Evolutionary conservation across 768 basidiomycete species (phyloP), one percentile per base, ranked within the genome.

Genomic region (Suillus fuscotomentosus): DNA sequence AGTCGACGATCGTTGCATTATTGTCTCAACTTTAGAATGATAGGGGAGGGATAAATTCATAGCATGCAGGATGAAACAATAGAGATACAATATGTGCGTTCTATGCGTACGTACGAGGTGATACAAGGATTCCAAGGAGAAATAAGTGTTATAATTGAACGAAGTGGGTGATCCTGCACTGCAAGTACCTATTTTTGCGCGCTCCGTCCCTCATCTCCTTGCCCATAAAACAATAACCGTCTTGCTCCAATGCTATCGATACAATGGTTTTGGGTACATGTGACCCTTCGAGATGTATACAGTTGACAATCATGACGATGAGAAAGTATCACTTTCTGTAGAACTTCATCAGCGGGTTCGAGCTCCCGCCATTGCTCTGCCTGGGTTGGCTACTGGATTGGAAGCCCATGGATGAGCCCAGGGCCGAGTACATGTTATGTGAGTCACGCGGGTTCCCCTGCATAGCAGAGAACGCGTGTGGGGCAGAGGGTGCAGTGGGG

Each of bases 401-500:
- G 24, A 67, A 20, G 62, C 74, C 65, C 73, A 72, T 64, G 38
- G 76, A 67, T 15, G 75, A 68, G 65, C 76, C 70, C 63, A 87
- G 81, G 5, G 84, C 78, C 45, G 86, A 79, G 75, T 85, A 88
- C 84, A 87, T 85, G 67, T 76, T 75, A 69, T 89, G 85, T 4
- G 79, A 71, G 68, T 88, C 85, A 60, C 88, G 86, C 45, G 88
- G 88, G 69, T 85, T 82, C 74, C 84, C 84, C 72, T 87, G 83
- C 62, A 88, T 79, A 51, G 80, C 69, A 13, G 78, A 72, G 72
- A 89, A 88, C 14, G 86, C 83, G 63, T 87, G 85, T 61, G 87
- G 86, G 14, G 83, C 82, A 27, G 85, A 79, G 6, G 82, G 77
- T 11, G 72, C 82, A 17, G 80, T 73, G 41, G 87, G 87, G 79